Base-by-base conservation (phyloP, 2,329 filamentous ascomycete genomes). In the Leptographium flavum region DNA sequence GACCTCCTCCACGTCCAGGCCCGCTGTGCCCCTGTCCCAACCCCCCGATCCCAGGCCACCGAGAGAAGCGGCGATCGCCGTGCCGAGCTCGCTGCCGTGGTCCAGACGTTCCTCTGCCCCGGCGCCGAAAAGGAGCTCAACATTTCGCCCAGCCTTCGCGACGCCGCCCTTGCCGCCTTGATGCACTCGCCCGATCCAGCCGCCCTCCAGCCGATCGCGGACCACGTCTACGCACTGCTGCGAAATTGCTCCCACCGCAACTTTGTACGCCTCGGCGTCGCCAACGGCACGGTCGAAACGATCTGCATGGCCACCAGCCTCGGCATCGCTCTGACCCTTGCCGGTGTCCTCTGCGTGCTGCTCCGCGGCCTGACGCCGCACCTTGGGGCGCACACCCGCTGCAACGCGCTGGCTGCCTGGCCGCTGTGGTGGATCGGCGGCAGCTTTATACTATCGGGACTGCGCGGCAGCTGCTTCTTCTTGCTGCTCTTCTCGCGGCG, bases 251-350 rank as follows among this genome's bases (percentile, higher is more conserved):
- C 67, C 19, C 61, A 69, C 52, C 61, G 68, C 45, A 65, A 68
- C 55, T 69, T 76, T 51, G 60, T 74, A 39, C 67, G 71, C 33
- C 61, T 76, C 7, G 73, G 71, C 48, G 66, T 74, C 30, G 70
- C 64, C 53, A 73, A 70, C 53, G 68, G 68, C 32, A 70, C 67
- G 3, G 65, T 68, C 43, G 67, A 70, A 55, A 70, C 68, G 2
- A 51, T 70, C 11, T 70, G 67, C 56, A 61, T 67, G 27, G 66
- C 66, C 2, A 69, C 66, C 1, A 53, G 59, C 2, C 55, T 69
- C 8, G 67, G 67, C 7, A 63, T 68, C 28, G 55, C 56, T n/a
- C 57, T 64, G 22, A 64, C 64, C 5, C 4, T 59, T 11, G 57
- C 54, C 21, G 67, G 65, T 10, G 62, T 69, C 47, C 49, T 69